Evolutionary conservation across 352 stramenopile species (phyloP), one percentile per base, ranked within the genome.

Genomic region (Globisporangium canariense): DNA sequence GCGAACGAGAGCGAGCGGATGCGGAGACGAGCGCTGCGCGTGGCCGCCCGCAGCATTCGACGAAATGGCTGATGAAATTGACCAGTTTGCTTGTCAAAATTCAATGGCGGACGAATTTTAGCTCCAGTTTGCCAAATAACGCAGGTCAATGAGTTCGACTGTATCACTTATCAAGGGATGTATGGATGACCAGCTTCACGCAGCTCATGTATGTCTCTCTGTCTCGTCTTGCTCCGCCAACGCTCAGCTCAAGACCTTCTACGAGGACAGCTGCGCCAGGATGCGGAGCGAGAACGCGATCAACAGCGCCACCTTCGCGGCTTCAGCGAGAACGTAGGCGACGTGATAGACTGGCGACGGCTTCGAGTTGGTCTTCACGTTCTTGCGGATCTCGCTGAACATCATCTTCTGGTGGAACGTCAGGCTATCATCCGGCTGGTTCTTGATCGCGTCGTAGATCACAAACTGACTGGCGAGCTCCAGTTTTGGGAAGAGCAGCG

Each of bases 391-490:
- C 67, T 85, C 71, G 14, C 67, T 74, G 55, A 85, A 78, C 49
- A 76, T 56, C 78, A 77, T 81, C 58, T 85, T 86, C 66, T 89
- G 78, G 45, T 80, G 74, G 63, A 80, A 80, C n/a, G 76, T 82
- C 36, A 90, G 60, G 41, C 78, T 74, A 25, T 81, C 73, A 36
- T 83, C 75, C 25, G 71, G 64, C 61, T 86, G 41, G 40, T 75
- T 70, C 66, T 81, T 81, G 59, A 91, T 71, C 71, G 75, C 73
- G 20, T 88, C 71, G 47, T 79, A 84, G 38, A 91, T 59, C 53
- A 69, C 76, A 45, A 81, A 87, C 62, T 89, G 73, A 7, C 68
- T 78, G 32, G 69, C 56, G 25, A 89, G 72, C 62, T 85, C 65
- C 25, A 91, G 70, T 49, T 79, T 83, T 1, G 82, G 79, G 47